Evolutionary conservation across 768 basidiomycete species (phyloP), one percentile per base, ranked within the genome.

Genomic region (Pleurotus tuber-regium): DNA sequence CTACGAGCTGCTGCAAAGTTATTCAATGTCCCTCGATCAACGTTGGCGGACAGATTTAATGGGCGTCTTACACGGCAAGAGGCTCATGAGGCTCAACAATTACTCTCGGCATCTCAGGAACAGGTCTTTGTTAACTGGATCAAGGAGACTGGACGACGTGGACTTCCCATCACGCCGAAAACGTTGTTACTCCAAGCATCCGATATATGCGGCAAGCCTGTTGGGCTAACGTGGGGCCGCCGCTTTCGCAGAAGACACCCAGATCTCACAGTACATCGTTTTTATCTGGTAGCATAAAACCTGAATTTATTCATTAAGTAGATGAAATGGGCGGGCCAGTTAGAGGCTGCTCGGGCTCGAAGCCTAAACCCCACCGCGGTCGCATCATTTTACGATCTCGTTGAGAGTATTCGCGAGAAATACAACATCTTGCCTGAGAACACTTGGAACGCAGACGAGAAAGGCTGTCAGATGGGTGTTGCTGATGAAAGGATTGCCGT

Each of bases 371-470:
- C 30, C 7, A 31, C 52, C 6, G 43, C 44, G 4, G 59, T 68
- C n/a, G 18, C 52, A 2, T 7, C 56, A 4, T 55, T 61, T 44
- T 64, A 63, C 38, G 43, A 53, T 1, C 55, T 63, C 4, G 39
- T 51, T 14, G 39, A 54, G 23, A 3, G 59, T 11, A 48, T 65
- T 4, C 16, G 55, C 7, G 41, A 61, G 36, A 41, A 61, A 21
- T 30, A 60, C 14, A 28, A 55, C 16, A 59, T 65, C 10, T 54
- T 50, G 10, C 53, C 44, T 31, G 56, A 65, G 36, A 67, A 66
- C 47, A 58, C 62, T 23, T 68, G 68, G 25, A 63, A 68, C 38
- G 54, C 70, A 54, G 65, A 70, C 51, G 59, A 68, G 42, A 64
- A 64, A 38, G 63, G 60, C 7, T 35, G 54, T 21, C 61, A 63